Conservation (phyloP, 768 basidiomycete species). For the Leccinum disarticulatum region DNA sequence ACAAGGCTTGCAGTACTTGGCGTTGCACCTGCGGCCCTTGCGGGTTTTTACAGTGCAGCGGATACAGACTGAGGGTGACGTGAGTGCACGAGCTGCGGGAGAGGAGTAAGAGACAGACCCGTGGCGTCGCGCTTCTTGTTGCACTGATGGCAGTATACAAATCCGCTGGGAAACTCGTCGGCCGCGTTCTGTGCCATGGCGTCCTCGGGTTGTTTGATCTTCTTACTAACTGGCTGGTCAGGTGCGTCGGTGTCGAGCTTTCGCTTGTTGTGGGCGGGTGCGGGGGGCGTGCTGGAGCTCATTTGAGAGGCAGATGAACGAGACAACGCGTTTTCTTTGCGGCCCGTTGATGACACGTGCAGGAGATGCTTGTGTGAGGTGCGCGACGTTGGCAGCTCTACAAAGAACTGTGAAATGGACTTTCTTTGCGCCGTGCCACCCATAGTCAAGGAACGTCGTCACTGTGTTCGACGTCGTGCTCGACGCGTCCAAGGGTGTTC, state of each 20-base stretch:
- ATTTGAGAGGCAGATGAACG: constrained; percentile 33
- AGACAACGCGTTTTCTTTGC: constrained; percentile 49
- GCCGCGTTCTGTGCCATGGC: constrained; percentile 15
- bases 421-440: constrained; percentile 28
- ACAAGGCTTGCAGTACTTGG: constrained; percentile 64
- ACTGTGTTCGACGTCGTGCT: constrained; percentile 17
- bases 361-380: constrained; percentile 18
- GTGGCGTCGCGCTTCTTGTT: constrained; percentile 54
- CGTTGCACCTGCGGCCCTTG: constrained; percentile 46
- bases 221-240: constrained; percentile 22
- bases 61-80: constrained; percentile 28
- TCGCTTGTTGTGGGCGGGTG: constrained; percentile 46
- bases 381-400: constrained; percentile 52
- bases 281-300: constrained; percentile 30
- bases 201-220: constrained; percentile 31
- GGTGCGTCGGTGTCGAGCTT: constrained; percentile 39
- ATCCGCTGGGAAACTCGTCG: constrained; percentile 38
- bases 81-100: constrained; percentile 9
- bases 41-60: constrained; percentile 38
- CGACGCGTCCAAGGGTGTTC: constrained; percentile 23
- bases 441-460: constrained; percentile 14
- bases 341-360: constrained; percentile 32
- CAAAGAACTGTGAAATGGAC: constrained; percentile 39
- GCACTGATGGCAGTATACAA: constrained; percentile 72
- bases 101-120: constrained; percentile 37